Evolutionary conservation across 257 asterid species (phyloP), one percentile per base, ranked within the genome.

Genomic region (Solanum sitiens): DNA sequence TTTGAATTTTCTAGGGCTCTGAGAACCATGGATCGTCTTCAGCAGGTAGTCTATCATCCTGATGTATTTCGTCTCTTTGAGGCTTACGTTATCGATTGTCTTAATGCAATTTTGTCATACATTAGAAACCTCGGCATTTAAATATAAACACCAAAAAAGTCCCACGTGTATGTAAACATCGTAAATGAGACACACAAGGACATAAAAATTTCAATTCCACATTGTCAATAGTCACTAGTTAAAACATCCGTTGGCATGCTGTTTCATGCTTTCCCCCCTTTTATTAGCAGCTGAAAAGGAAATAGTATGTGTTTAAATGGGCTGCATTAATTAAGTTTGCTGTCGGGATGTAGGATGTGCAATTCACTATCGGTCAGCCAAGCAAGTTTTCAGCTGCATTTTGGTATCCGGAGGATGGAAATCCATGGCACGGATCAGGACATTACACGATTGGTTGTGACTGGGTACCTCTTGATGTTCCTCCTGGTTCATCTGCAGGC

Each of bases 11-110:
- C 98, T 72, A 93, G 98, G 88, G 94, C 98, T 33, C 86, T 95
- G 89, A 91, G 98, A 92, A 95, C 98, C 84, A 94, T 87, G 95
- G 98, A 95, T 88, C 98, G 87, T 89, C 94, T 94, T 88, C 98
- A 94, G 90, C 98, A 94, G 98, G 98, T 95, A 39, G 2, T 82
- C 21, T 82, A 20, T 50, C 42, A 47, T 39, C 21, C 70, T 82
- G 70, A 82, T 18, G 86, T 53, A 4, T 82, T 82, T 80, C 2
- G 3, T 77, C 65, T 44, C 84, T 73, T 73, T 74, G 32, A 37
- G 53, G 53, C 30, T 37, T 35, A 37, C 1, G 30, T n/a, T 76
- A 40, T 40, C 23, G 35, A 76, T 8, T 9, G 44, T 80, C 85
- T 30, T 80, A 3, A 9, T 80, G 85, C 35, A 50, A 82, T 32